Percentiles rank a stretch among this genome's conserved stretches.
These are phyloP conservation scores for Metschnikowia noctiluminum DNA, from an alignment of 805 yeast genomes.

Conservation along the genomic window DNA sequence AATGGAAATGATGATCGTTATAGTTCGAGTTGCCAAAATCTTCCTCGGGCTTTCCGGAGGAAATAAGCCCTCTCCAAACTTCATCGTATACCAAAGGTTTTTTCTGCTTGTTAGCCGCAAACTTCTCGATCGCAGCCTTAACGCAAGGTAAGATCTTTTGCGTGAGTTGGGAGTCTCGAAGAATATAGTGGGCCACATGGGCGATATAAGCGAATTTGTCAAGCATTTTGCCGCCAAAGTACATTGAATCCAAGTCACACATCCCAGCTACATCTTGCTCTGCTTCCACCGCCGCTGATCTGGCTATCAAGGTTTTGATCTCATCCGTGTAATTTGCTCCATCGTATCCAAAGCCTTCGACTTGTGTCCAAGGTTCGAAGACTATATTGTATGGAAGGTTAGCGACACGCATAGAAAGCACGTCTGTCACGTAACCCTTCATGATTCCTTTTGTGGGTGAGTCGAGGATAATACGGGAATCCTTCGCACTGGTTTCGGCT, in stretches of 20 bases:
- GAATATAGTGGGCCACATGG: constrained; percentile 64
- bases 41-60: constrained; percentile 58
- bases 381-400: constrained; percentile 39
- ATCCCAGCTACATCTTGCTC: constrained; percentile 52
- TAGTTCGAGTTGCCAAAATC: constrained; percentile 74
- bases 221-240: constrained; percentile 80
- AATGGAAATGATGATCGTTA: constrained; percentile 76
- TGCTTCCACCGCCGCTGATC: constrained; percentile 50
- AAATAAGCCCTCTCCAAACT: constrained; percentile 74
- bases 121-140: constrained; percentile 66
- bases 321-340: constrained; percentile 25
- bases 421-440: constrained; percentile 41
- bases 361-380: constrained; percentile 56
- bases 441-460: constrained; percentile 50
- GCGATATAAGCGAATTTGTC: constrained; percentile 89
- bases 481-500: constrained; percentile 21
- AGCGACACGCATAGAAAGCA: constrained; percentile 40
- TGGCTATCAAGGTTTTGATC: constrained; percentile 35
- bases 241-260: constrained; percentile 80
- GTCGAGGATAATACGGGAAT: constrained; percentile 37
- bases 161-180: constrained; percentile 55
- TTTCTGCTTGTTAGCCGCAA: constrained; percentile 64
- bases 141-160: constrained; percentile 50
- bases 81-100: constrained; percentile 77
- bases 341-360: constrained; percentile 11